These are phyloP conservation scores for Fusarium miscanthi DNA, from an alignment of 2,329 filamentous ascomycete genomes.

Conservation along the genomic window DNA sequence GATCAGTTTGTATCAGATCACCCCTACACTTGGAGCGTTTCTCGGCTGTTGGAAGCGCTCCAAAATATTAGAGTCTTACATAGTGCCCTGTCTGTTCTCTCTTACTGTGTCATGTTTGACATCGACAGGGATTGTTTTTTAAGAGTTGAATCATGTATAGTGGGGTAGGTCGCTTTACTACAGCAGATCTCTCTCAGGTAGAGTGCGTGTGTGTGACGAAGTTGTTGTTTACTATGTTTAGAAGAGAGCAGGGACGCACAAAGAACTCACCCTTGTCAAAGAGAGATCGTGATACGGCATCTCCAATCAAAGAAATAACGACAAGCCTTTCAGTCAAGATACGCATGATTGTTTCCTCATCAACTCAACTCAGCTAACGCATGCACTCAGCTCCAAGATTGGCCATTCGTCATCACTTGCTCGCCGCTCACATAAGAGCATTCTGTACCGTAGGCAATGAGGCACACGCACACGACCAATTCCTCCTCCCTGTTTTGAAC, in stretches of 20 bases:
- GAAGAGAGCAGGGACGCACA: background rate
- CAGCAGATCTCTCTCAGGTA: constrained; percentile 10
- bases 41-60: background rate
- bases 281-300: background rate
- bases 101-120: constrained; percentile 11
- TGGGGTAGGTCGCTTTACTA: constrained; percentile 3
- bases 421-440: constrained; percentile 1
- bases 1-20: constrained; percentile 1
- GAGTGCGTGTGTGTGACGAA: constrained; percentile 7
- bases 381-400: constrained; percentile 1
- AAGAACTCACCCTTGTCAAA: background rate
- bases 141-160: constrained; percentile 2
- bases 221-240: constrained; percentile 22
- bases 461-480: constrained; percentile 1
- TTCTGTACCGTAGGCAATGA: background rate
- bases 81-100: constrained; percentile 8
- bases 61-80: constrained; percentile 14
- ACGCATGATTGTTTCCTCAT: background rate
- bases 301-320: background rate
- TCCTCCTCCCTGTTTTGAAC: constrained; percentile 5
- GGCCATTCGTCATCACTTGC: background rate
- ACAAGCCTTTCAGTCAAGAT: background rate
- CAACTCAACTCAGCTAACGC: background rate
- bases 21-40: background rate
- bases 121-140: constrained; percentile 4